Evolutionary conservation across 2,329 filamentous ascomycete species (phyloP).

Genomic region (Colletotrichum endophyticum): DNA sequence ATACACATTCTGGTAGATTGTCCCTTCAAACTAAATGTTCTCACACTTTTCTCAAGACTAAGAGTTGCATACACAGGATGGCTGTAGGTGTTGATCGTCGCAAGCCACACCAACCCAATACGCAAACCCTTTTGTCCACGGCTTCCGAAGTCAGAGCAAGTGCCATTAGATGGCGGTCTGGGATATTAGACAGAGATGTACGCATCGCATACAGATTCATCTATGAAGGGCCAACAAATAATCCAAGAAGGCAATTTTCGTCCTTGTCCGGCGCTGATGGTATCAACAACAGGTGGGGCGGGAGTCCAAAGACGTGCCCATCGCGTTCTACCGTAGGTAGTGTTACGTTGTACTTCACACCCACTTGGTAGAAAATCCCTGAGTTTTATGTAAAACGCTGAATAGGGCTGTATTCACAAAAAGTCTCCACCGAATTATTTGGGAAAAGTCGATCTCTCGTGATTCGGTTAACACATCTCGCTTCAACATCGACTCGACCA

Average conservation of each 20-base stretch:
- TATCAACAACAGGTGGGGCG: neutral
- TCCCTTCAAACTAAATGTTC: neutral
- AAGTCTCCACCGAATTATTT: rapidly evolving
- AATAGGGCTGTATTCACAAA: neutral
- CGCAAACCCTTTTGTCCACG: too few species aligned
- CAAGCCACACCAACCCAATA: neutral
- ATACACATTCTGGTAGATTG: neutral
- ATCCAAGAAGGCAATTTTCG: neutral
- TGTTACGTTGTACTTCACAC: neutral
- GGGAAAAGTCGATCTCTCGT: neutral
- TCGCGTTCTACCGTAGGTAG: neutral
- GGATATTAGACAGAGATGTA: neutral
- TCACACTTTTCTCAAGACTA: neutral
- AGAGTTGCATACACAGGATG: neutral
- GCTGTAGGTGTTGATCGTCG: neutral
- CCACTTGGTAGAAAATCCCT: rapidly evolving
- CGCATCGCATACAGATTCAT: neutral
- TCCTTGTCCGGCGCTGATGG: neutral
- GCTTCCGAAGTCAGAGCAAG: neutral
- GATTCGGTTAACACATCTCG: neutral
- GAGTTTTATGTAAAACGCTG: neutral
- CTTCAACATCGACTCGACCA: neutral
- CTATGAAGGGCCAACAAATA: neutral
- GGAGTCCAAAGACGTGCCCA: neutral
- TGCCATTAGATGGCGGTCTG: rapidly evolving